Evolutionary conservation across 371 early-diverging fungal species (phyloP).

Genomic region (Mortierella sp.): DNA sequence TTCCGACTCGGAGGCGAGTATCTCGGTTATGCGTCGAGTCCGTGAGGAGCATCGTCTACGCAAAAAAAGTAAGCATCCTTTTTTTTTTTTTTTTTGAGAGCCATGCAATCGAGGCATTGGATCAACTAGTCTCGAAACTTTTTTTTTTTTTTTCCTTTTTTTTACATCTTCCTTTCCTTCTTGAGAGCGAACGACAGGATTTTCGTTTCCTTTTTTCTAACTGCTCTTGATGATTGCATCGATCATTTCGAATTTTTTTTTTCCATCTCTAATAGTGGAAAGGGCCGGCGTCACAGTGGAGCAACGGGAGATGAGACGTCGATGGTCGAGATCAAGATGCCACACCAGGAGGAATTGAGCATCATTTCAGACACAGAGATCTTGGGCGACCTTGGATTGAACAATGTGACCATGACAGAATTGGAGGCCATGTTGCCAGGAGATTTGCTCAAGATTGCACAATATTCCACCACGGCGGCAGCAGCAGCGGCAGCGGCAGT

Average conservation of each 20-base stretch:
- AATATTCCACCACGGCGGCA: conserved; percentile 6
- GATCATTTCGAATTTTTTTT: not conserved
- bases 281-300: conserved; percentile 21
- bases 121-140: too few species aligned
- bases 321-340: conserved; percentile 34
- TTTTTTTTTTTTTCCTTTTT: not conserved
- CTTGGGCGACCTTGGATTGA: conserved; percentile 30
- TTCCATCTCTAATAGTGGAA: conserved; percentile 16
- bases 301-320: conserved; percentile 26
- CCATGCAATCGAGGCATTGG: too few species aligned
- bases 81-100: too few species aligned
- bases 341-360: conserved; percentile 35
- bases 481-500: too few species aligned
- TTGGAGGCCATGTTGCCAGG: conserved; percentile 14
- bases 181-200: too few species aligned
- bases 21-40: conserved; percentile 33
- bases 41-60: conserved; percentile 31
- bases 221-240: not conserved
- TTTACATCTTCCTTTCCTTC: too few species aligned
- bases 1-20: conserved; percentile 44
- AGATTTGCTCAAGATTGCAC: conserved; percentile 13
- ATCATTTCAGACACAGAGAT: conserved; percentile 42
- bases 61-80: conserved; percentile 30
- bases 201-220: too few species aligned
- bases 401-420: conserved; percentile 9